These are phyloP conservation scores for Polytrichum formosum DNA, from an alignment of 225 moss, liverwort and hornwort species.

Conservation along the genomic window DNA sequence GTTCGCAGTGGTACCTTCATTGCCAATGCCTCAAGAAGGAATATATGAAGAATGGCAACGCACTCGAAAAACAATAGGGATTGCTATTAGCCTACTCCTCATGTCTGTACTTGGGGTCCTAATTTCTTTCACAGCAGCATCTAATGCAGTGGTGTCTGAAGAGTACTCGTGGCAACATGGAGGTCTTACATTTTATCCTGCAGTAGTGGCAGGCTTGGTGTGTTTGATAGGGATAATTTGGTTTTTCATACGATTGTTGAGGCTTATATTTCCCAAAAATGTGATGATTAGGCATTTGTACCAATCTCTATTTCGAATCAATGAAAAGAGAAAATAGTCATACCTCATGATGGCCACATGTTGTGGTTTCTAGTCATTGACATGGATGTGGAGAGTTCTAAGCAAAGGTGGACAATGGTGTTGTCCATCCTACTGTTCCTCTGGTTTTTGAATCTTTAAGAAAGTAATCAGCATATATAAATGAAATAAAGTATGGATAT, in stretches of 20 bases:
- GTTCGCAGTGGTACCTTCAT: slow-evolving; percentile 19
- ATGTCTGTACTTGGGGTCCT: slow-evolving; percentile 25
- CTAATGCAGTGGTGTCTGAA: slow-evolving; percentile 19
- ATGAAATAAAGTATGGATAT: too few species aligned
- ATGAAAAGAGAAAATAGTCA: too few species aligned
- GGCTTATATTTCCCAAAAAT: too few species aligned
- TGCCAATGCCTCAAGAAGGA: slow-evolving; percentile 32
- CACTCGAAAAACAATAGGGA: slow-evolving; percentile 4
- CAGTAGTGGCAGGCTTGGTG: slow-evolving; percentile 12
- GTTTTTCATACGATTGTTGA: slow-evolving; percentile 1
- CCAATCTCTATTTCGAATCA: too few species aligned
- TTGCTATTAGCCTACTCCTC: slow-evolving; percentile 16
- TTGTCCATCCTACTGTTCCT: too few species aligned
- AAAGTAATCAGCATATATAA: too few species aligned
- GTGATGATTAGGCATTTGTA: too few species aligned
- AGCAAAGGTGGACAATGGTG: too few species aligned
- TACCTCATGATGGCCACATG: too few species aligned
- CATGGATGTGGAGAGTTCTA: too few species aligned
- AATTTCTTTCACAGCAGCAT: slow-evolving; percentile 19
- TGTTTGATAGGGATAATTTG: slow-evolving; percentile 4
- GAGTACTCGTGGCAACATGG: slow-evolving; percentile 7
- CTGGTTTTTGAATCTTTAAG: too few species aligned
- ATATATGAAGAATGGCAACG: slow-evolving; percentile 15
- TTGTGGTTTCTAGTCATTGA: too few species aligned
- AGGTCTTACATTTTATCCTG: slow-evolving; percentile 5